phyloP scores from a whole-genome alignment of 768 basidiomycete genomes.

The Royoungia palumana region DNA sequence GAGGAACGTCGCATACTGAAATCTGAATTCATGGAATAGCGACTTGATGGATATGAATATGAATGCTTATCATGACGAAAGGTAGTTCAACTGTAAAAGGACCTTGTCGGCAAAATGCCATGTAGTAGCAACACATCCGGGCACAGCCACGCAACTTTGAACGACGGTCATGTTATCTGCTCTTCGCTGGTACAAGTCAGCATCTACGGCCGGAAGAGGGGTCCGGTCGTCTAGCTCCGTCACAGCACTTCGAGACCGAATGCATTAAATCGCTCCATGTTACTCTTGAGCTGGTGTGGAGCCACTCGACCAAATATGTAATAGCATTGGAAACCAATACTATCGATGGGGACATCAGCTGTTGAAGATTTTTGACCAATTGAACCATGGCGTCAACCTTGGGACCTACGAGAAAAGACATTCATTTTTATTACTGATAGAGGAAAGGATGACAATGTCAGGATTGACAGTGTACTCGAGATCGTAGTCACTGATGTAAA shows the following conservation, averaged over 20 bases:
- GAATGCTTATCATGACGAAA: too few relatives aligned
- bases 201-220: slow-evolving; percentile 44
- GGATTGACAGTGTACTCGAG: slow-evolving; percentile 23
- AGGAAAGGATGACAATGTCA: not conserved
- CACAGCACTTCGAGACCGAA: slow-evolving; percentile 67
- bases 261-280: slow-evolving; percentile 50
- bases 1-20: not conserved
- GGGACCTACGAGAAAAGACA: slow-evolving; percentile 1
- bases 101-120: slow-evolving; percentile 43
- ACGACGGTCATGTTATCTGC: slow-evolving; percentile 56
- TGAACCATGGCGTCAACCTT: slow-evolving; percentile 50
- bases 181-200: slow-evolving; percentile 50
- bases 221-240: slow-evolving; percentile 69
- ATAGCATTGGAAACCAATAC: slow-evolving; percentile 59
- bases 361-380: slow-evolving; percentile 48
- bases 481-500: slow-evolving; percentile 32
- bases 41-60: not conserved
- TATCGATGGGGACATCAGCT: slow-evolving; percentile 52
- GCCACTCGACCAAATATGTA: slow-evolving; percentile 58
- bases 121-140: slow-evolving; percentile 37
- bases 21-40: not conserved
- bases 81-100: not conserved
- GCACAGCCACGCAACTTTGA: slow-evolving; percentile 45
- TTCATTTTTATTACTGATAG: not conserved
- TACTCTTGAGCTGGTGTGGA: slow-evolving; percentile 38